These are phyloP conservation scores for Ambrosiella beaveri DNA, from an alignment of 2,329 filamentous ascomycete species.

Conservation along the genomic window DNA sequence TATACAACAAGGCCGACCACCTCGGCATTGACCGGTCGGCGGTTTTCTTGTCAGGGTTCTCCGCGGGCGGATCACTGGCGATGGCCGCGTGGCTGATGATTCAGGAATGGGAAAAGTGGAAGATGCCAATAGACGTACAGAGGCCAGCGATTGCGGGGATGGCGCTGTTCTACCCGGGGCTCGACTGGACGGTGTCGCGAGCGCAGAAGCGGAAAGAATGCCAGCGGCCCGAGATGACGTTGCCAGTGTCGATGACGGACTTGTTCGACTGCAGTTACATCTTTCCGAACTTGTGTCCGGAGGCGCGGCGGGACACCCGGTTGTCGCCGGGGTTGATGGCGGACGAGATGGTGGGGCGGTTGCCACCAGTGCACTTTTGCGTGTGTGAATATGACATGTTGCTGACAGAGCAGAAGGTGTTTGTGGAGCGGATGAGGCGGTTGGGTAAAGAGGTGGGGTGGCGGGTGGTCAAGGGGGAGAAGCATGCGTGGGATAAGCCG, in stretches of 20 bases:
- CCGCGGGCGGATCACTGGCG: slow-evolving; percentile 41
- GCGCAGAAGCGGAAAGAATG: slow-evolving; percentile 37
- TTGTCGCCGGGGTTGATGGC: slow-evolving; percentile 41
- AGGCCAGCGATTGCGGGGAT: slow-evolving; percentile 32
- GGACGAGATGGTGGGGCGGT: slow-evolving; percentile 33
- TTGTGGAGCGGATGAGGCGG: slow-evolving; percentile 37
- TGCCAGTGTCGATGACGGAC: slow-evolving; percentile 39
- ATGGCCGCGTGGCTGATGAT: slow-evolving; percentile 31
- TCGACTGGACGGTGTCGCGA: slow-evolving; percentile 42
- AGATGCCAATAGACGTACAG: slow-evolving; percentile 18
- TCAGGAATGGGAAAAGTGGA: slow-evolving; percentile 25
- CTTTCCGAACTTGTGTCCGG: slow-evolving; percentile 29
- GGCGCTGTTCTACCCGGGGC: slow-evolving; percentile 43
- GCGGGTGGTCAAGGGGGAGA: slow-evolving; percentile 28
- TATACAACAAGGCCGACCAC: slow-evolving; percentile 36
- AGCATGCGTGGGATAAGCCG: slow-evolving; percentile 33
- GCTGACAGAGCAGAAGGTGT: slow-evolving; percentile 40
- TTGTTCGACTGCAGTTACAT: slow-evolving; percentile 48
- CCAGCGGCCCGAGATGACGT: slow-evolving; percentile 36
- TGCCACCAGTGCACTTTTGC: slow-evolving; percentile 38
- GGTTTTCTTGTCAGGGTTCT: slow-evolving; percentile 46
- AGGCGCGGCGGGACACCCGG: slow-evolving; percentile 32
- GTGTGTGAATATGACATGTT: slow-evolving; percentile 51
- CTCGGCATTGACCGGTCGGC: slow-evolving; percentile 38
- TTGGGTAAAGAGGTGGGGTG: slow-evolving; percentile 21